These are phyloP conservation scores for Fusarium humuli DNA, from an alignment of 2,329 filamentous ascomycete genomes.

Conservation along the genomic window DNA sequence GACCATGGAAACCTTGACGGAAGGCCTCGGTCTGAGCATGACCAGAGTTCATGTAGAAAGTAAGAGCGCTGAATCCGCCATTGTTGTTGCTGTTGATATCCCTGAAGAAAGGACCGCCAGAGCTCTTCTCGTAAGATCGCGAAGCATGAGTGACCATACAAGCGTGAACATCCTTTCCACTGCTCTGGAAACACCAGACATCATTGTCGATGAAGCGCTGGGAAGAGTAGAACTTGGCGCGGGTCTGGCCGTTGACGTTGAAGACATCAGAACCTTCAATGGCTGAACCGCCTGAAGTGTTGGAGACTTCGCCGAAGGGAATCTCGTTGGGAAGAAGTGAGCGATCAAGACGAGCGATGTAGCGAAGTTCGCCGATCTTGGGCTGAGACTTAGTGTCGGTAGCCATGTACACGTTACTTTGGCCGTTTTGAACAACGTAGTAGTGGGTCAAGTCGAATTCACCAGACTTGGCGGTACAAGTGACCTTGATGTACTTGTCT, in stretches of 20 bases:
- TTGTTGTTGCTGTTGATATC: conserved; percentile 75
- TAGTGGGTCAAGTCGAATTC: conserved; percentile 67
- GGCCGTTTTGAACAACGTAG: conserved; percentile 70
- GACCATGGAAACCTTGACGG: conserved; percentile 73
- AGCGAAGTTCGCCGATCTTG: conserved; percentile 70
- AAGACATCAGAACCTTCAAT: conserved; percentile 72
- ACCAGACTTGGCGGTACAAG: conserved; percentile 65
- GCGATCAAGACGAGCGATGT: conserved; percentile 70
- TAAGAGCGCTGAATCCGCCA: conserved; percentile 67
- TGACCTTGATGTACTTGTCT: conserved; percentile 68
- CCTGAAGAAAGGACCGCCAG: conserved; percentile 74
- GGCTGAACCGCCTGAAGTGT: conserved; percentile 61
- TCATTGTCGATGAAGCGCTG: conserved; percentile 77
- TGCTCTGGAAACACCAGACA: conserved; percentile 70
- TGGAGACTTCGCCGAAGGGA: conserved; percentile 66
- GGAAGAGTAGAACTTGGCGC: conserved; percentile 77
- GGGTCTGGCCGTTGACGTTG: conserved; percentile 69
- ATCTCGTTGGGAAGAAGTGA: conserved; percentile 63
- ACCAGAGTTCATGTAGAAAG: conserved; percentile 76
- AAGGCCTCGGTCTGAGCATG: conserved; percentile 72
- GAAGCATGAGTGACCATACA: conserved; percentile 67
- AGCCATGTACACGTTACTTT: conserved; percentile 69
- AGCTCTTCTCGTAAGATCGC: conserved; percentile 66
- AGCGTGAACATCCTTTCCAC: conserved; percentile 61
- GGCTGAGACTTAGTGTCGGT: conserved; percentile 71